These are phyloP conservation scores for Trichoderma afroharzianum DNA, from an alignment of 2,329 filamentous ascomycete species.

Conservation along the genomic window DNA sequence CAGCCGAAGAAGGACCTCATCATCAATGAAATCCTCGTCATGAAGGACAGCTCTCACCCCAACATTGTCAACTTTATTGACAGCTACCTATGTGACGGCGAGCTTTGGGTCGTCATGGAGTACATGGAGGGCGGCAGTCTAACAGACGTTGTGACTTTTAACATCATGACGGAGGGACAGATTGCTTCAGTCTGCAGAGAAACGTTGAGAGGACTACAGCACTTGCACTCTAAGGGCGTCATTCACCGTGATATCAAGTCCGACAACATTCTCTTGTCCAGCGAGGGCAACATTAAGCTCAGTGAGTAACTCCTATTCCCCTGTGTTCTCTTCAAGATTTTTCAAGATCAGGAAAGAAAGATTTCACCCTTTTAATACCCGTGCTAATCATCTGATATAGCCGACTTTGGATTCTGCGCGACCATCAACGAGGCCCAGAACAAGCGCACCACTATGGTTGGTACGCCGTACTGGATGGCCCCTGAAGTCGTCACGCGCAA, in stretches of 20 bases:
- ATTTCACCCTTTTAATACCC: no score
- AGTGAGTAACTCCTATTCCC: constrained; percentile 56
- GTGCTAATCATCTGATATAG: constrained; percentile 43
- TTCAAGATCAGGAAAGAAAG: background rate
- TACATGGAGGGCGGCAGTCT: constrained; percentile 98
- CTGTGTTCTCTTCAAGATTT: background rate
- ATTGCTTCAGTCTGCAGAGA: constrained; percentile 95
- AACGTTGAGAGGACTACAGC: constrained; percentile 86
- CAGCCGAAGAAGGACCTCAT: constrained; percentile 99
- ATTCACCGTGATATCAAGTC: constrained; percentile 99
- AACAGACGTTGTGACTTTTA: constrained; percentile 97
- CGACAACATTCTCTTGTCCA: constrained; percentile 90
- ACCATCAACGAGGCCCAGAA: constrained; percentile 97
- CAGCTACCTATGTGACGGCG: constrained; percentile 83
- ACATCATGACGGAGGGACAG: constrained; percentile 97
- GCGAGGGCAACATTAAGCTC: constrained; percentile 95
- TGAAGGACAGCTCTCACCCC: constrained; percentile 97
- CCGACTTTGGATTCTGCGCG: constrained; percentile 97
- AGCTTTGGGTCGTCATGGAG: constrained; percentile 99
- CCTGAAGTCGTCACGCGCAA: constrained; percentile 96
- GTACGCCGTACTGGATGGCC: constrained; percentile 99
- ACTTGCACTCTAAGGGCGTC: constrained; percentile 94
- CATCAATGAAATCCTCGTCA: constrained; percentile 98
- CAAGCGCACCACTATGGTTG: constrained; percentile 98
- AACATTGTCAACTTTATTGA: constrained; percentile 99